Conservation (phyloP, 352 stramenopile genomes). For the Pythium phragmitis region DNA sequence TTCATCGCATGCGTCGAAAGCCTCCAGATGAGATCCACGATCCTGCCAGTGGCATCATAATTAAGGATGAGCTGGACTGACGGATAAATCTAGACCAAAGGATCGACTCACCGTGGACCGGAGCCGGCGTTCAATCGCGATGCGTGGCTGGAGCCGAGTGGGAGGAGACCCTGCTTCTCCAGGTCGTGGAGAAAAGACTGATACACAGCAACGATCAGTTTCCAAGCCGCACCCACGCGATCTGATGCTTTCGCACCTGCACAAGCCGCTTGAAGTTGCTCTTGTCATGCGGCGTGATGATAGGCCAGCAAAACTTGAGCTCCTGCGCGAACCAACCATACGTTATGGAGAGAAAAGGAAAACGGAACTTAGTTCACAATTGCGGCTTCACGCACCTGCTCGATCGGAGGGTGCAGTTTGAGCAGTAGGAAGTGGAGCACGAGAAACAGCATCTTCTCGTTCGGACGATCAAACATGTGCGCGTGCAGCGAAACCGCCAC, state of each 20-base stretch:
- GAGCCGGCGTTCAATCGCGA: constrained; percentile 53
- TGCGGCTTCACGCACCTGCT: constrained; percentile 21
- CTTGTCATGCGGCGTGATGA: constrained; percentile 58
- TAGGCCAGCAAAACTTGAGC: constrained; percentile 54
- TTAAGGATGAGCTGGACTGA: background rate
- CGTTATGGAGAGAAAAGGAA: background rate
- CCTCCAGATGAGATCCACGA: constrained; percentile 56
- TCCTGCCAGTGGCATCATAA: constrained; percentile 21
- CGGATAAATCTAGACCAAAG: background rate
- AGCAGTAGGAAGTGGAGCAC: constrained; percentile 49
- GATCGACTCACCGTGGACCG: constrained; percentile 34
- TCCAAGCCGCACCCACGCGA: background rate
- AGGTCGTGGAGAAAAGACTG: constrained; percentile 42
- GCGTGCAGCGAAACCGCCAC: constrained; percentile 24
- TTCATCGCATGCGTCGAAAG: constrained; percentile 46
- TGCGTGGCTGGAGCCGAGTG: constrained; percentile 49
- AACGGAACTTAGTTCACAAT: background rate
- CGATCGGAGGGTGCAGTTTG: constrained; percentile 26
- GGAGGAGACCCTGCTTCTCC: constrained; percentile 43
- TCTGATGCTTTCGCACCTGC: constrained; percentile 31
- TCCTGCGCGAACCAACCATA: constrained; percentile 26
- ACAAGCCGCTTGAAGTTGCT: constrained; percentile 59
- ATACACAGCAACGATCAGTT: background rate
- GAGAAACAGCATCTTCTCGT: constrained; percentile 53
- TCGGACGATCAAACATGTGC: constrained; percentile 50